Evolutionary conservation across 345 rosid genomes (phyloP), one percentile per base, ranked within the genome.

Genomic region (Dovyalis caffra): DNA sequence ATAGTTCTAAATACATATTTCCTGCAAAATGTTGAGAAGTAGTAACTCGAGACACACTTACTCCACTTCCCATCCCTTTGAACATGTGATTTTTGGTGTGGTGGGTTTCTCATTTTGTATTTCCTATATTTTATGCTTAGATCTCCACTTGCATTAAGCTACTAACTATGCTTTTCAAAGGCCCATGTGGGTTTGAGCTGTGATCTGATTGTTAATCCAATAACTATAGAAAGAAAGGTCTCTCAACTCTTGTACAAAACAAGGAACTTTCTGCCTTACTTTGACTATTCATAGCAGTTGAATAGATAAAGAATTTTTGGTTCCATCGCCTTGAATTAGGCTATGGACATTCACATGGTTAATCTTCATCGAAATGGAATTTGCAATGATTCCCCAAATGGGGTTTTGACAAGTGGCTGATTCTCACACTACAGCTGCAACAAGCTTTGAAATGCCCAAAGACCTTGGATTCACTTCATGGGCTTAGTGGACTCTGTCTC

Each of bases 171-270:
- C 38, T 73, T 67, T 57, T 18, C 69, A 20, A 71, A 66, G 28
- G 38, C 35, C 70, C 79, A 80, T 72, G 83, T 71, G 83, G 71
- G 23, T 40, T 74, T 79, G 76, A 74, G 76, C 71, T 79, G 82
- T 79, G 76, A n/a, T 75, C 16, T 63, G 37, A 53, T 23, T 8
- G 45, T 69, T 23, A 66, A 69, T 56, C 78, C 71, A 23, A 66
- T 20, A 71, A 67, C 34, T 8, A 31, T 28, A 72, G n/a, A 40
- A 58, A 68, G 16, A 21, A 33, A 8, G 47, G 12, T 35, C 63
- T 33, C 37, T 37, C 37, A 73, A n/a, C 70, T 62, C 58, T 34
- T 35, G 9, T 62, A 32, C 14, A 70, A 57, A 70, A 23, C 33
- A 64, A 28, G 28, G 4, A 62, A 20, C 23, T 49, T 56, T 15